Percentiles rank a stretch among this genome's conserved stretches.
These are phyloP conservation scores for Talaromyces sp. DNA, from an alignment of 2,329 filamentous ascomycete genomes.

Conservation along the genomic window DNA sequence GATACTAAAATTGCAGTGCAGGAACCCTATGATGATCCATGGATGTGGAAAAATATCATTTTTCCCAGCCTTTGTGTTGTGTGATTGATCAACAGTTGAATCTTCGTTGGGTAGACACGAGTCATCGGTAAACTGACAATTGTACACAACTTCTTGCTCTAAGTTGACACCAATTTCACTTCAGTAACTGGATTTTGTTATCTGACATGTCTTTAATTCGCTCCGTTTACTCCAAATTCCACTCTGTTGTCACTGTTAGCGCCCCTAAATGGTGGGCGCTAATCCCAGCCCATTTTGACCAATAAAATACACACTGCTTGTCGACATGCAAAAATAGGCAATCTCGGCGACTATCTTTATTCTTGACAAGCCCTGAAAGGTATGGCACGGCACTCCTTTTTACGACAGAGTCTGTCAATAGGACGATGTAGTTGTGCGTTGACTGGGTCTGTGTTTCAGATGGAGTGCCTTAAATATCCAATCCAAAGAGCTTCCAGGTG, in stretches of 20 bases:
- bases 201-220: too few species aligned
- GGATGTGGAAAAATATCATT: too few species aligned
- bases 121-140: too few species aligned
- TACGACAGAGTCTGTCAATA: not conserved
- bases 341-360: not conserved
- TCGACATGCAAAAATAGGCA: not conserved
- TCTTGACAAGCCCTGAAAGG: not conserved
- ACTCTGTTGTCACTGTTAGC: not conserved
- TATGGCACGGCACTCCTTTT: not conserved
- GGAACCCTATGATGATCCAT: too few species aligned
- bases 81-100: not conserved
- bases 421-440: not conserved
- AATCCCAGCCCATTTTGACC: not conserved
- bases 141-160: too few species aligned
- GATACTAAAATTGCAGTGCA: not conserved
- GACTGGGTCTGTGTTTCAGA: not conserved
- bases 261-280: not conserved
- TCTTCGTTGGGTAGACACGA: not conserved
- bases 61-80: not conserved
- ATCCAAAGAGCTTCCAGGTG: not conserved
- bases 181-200: too few species aligned
- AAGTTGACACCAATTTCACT: too few species aligned
- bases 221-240: too few species aligned
- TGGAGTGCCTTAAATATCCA: not conserved
- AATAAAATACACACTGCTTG: not conserved